phyloP scores from a whole-genome alignment of 2,329 filamentous ascomycete genomes.

The Zopfia rhizophila region DNA sequence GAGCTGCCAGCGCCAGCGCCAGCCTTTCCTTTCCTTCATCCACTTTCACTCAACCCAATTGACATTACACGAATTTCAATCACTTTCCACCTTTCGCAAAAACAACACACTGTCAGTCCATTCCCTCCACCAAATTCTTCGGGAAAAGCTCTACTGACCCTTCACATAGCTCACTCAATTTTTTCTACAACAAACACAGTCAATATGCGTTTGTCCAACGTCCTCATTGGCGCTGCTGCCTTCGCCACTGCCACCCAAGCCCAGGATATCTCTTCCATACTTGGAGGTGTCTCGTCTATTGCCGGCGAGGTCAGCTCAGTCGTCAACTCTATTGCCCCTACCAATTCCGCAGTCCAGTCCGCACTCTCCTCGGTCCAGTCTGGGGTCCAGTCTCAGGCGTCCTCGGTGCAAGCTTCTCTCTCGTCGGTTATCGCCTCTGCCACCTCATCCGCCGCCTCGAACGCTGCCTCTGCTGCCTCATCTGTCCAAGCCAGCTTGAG shows the following conservation, averaged over 20 bases:
- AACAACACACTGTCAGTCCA: background rate
- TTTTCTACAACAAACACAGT: conserved; percentile 18
- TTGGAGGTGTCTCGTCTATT: conserved; percentile 31
- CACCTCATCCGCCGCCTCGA: conserved; percentile 21
- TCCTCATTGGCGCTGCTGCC: conserved; percentile 39
- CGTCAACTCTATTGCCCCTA: conserved; percentile 2
- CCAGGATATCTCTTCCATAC: conserved; percentile 36
- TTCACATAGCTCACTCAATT: background rate
- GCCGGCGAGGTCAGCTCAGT: conserved; percentile 24
- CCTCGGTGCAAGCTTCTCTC: conserved; percentile 22
- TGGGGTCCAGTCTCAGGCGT: conserved; percentile 17
- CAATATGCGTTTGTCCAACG: conserved; percentile 50
- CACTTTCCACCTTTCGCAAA: conserved; percentile 7
- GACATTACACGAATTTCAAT: conserved; percentile 2
- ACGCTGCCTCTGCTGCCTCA: conserved; percentile 10
- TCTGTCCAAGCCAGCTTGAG: background rate
- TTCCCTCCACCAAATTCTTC: conserved; percentile 19
- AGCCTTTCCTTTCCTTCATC: background rate
- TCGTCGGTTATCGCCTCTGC: conserved; percentile 17
- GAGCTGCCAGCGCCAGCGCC: too few species aligned
- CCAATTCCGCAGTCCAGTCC: conserved; percentile 9
- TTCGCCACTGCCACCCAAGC: conserved; percentile 42
- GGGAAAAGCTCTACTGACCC: conserved; percentile 1
- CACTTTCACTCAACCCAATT: conserved; percentile 3
- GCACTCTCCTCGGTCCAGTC: conserved; percentile 26